Base-by-base conservation (phyloP, 768 basidiomycete genomes). In the Amanita exitialis region DNA sequence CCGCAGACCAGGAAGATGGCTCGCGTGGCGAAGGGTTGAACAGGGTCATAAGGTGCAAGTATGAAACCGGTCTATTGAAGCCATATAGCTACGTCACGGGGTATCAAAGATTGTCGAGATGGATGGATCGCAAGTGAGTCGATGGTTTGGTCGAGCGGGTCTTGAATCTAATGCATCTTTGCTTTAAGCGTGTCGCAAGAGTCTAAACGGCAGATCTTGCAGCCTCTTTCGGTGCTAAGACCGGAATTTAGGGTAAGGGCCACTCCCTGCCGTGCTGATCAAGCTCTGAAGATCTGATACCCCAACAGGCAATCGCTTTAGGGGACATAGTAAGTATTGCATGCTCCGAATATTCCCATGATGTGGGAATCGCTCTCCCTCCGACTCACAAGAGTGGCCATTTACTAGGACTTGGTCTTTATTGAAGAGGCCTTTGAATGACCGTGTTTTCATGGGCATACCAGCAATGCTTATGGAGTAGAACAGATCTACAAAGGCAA, bases 401-500 rank as follows among this genome's bases (percentile, higher is more conserved):
- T 50, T 34, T 44, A 13, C 56, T 7, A 86, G 85, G 95, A 99
- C 65, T 77, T 96, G 23, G 89, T 98, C 10, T 95, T 96, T 65
- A 94, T 99, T 59, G 95, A 98, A 65, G 95, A 98, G 67, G 93
- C 89, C 0, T 97, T 98, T 60, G 95, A 99, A 97, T 55, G 95
- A 97, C 63, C 85, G 93, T 20, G 91, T 89, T 12, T 90, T 91
- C 0, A 97, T 99, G 86, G 93, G 91, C 30, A 92, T 98, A 4
- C 95, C 95, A 0, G 93, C 93, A n/a, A 0, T 99, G 95, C 57
- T 76, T 97, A 5, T 98, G 95, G 95, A 76, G 94, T 21, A 74
- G 95, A 44, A 99, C 95, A 98, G 70, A 98, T 98, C 56, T 98
- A 97, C 74, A 98, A 98, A 66, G 94, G 87, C 39, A 99, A 99